Evolutionary conservation across 148 eudicot species (phyloP), one percentile per base, ranked within the genome.

Genomic region (Nepenthes gracilis): DNA sequence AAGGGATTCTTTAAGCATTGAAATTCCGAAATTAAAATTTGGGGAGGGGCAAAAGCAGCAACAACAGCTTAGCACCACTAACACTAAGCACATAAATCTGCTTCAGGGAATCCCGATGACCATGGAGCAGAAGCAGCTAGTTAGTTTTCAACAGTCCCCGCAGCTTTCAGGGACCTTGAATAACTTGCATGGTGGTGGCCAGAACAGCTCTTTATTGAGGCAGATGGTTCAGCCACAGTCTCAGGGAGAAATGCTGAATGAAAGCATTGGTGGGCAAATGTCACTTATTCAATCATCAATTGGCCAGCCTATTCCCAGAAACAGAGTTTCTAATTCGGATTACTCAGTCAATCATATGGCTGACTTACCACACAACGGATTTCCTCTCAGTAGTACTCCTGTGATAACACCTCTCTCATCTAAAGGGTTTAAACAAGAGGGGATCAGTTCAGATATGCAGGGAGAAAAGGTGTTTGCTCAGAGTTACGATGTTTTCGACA

Each of bases 1-100:
- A 62, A 80, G 95, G 74, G 87, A 84, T 67, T 60, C 87, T 38
- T 90, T 90, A 66, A 82, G 81, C 77, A 86, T 84, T 54, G 97
- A 84, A 71, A 69, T 61, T 68, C 68, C 86, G 34, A 80, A 83
- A 32, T 13, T 74, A 58, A 76, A 82, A 70, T 81, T 74, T 59
- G 72, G 70, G 15, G 87, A 86, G 2, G 85, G 78, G n/a, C 93
- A 75, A 6, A 78, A 74, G 15, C 83, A 77, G 67, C 74, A 62
- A 12, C 72, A 70, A 64, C 82, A 77, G 38, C 70, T 71, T 50
- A 70, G 40, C 69, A 72, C 69, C 57, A 70, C 68, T 58, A 72
- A 60, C 54, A 63, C 38, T 53, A 89, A 86, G 78, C 89, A 82
- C 72, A 74, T 78, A 58, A 85, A 83, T 73, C 72, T 86, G 54